phyloP scores from a whole-genome alignment of 441 rosid genomes.

The Raphanus hybrid region DNA sequence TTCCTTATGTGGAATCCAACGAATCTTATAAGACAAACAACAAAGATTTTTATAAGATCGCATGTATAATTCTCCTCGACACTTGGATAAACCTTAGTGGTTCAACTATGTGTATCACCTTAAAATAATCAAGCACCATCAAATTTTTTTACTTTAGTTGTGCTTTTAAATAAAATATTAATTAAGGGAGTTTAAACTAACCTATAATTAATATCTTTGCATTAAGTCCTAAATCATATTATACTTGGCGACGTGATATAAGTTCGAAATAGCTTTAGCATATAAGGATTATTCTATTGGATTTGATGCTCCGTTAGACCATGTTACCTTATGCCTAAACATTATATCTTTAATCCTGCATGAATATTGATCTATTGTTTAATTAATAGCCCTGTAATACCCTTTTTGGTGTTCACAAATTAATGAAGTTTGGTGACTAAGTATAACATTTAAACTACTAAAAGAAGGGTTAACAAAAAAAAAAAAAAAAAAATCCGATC shows the following conservation, averaged over 20 bases:
- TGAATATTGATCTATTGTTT: not conserved
- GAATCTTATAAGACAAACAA: slow-evolving; percentile 42
- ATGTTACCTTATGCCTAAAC: slow-evolving; percentile 41
- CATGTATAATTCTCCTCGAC: slow-evolving; percentile 35
- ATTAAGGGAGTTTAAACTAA: slow-evolving; percentile 15
- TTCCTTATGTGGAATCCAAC: slow-evolving; percentile 45
- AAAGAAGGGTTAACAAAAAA: not conserved
- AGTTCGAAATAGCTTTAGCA: slow-evolving; percentile 32
- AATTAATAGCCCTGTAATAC: not conserved
- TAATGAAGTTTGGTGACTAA: not conserved
- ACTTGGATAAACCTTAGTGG: slow-evolving; percentile 39
- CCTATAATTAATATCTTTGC: not conserved
- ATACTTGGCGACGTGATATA: slow-evolving; percentile 37
- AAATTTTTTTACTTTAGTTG: slow-evolving; percentile 9
- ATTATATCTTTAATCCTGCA: slow-evolving; percentile 5
- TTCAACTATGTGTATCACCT: slow-evolving; percentile 17
- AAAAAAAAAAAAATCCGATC: not conserved
- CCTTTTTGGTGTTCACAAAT: not conserved
- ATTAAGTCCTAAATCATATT: not conserved
- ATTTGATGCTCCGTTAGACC: slow-evolving; percentile 32
- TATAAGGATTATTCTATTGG: slow-evolving; percentile 23
- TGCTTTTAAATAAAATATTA: slow-evolving; percentile 13
- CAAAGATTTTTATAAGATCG: slow-evolving; percentile 38
- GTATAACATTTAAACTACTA: not conserved
- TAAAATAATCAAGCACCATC: slow-evolving; percentile 36